A percentile compares a stretch with the other conserved stretches of the same genome.
Evolutionary conservation across 148 eudicot genomes (phyloP).

Genomic region (Mesembryanthemum crystallinum): DNA sequence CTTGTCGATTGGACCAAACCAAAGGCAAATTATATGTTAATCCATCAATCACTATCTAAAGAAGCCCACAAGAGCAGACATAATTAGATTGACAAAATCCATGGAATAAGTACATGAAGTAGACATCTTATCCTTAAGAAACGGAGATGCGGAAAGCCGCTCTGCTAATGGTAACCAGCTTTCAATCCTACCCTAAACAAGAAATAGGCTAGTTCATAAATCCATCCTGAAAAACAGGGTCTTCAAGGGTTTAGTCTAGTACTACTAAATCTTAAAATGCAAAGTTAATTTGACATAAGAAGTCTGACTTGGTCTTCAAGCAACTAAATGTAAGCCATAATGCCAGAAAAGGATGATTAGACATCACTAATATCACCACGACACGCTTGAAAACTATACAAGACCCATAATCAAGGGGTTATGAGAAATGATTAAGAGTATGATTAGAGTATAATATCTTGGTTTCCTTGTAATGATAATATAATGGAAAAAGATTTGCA

Average conservation of each 20-base stretch:
- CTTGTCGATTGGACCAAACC: constrained; percentile 23
- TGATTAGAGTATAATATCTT: background rate
- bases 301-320: background rate
- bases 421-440: background rate
- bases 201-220: constrained; percentile 3
- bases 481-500: background rate
- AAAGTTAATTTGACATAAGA: background rate
- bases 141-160: constrained; percentile 12
- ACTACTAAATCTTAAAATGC: too few species aligned
- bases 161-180: constrained; percentile 14
- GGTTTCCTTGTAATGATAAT: background rate
- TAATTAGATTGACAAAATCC: constrained; percentile 33
- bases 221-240: constrained; percentile 3
- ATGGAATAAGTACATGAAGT: constrained; percentile 27
- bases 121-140: constrained; percentile 34
- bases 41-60: constrained; percentile 33
- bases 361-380: background rate
- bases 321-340: background rate
- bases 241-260: too few species aligned
- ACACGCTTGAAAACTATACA: background rate
- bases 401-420: background rate
- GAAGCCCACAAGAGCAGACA: constrained; percentile 36
- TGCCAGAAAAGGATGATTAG: background rate
- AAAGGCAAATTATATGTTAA: constrained; percentile 22
- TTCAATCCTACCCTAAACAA: constrained; percentile 9